Evolutionary conservation across 345 rosid species (phyloP).

Genomic region (Alliaria petiolata): DNA sequence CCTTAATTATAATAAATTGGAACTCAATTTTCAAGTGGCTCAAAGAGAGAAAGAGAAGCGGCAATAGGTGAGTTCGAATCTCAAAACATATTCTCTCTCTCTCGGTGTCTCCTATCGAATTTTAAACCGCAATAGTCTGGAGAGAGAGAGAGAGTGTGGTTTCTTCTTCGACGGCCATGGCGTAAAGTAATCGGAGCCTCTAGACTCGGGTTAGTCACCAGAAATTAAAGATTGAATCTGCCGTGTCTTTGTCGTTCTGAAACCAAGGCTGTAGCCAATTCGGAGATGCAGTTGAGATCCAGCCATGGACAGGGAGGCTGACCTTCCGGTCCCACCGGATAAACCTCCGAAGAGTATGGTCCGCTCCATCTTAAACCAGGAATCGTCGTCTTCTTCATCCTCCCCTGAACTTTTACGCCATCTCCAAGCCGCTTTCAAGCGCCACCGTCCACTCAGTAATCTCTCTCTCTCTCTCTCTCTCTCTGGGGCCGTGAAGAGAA

Average conservation of each 20-base stretch:
- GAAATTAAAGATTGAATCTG: neutral
- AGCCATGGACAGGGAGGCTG: slow-evolving; percentile 85
- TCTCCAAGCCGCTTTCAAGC: slow-evolving; percentile 93
- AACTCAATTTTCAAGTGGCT: neutral
- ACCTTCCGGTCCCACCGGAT: slow-evolving; percentile 67
- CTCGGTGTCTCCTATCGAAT: neutral
- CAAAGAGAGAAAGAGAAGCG: slow-evolving; percentile 26
- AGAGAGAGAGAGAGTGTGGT: neutral
- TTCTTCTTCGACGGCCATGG: slow-evolving; percentile 2
- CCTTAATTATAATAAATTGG: neutral
- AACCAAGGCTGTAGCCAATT: slow-evolving; percentile 5
- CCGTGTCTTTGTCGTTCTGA: neutral
- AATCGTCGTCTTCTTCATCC: slow-evolving; percentile 52
- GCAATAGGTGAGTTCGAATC: slow-evolving; percentile 37
- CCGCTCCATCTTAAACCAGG: slow-evolving; percentile 36
- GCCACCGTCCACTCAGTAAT: slow-evolving; percentile 80
- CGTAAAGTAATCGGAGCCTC: neutral
- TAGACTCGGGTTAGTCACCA: neutral
- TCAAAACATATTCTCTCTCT: neutral
- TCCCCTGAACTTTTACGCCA: slow-evolving; percentile 61
- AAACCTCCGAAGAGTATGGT: slow-evolving; percentile 30
- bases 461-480: too few relatives aligned
- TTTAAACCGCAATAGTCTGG: neutral
- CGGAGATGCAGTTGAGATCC: slow-evolving; percentile 75
- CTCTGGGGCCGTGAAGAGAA: neutral